Evolutionary conservation across 352 stramenopile genomes (phyloP).

Genomic region (Phytophthora megakarya): DNA sequence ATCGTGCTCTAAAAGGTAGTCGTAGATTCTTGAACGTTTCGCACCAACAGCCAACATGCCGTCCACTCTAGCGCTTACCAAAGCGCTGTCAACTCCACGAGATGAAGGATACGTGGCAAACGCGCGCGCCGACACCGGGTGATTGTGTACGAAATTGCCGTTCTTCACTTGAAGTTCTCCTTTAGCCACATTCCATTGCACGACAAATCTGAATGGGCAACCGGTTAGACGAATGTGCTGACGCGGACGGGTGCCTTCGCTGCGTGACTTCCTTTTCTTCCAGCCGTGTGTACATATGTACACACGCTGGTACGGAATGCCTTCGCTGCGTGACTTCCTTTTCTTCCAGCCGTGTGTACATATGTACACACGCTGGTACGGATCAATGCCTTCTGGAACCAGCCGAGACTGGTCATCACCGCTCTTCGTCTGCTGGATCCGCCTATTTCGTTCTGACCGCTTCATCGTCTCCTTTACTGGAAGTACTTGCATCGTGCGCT

Average conservation of each 20-base stretch:
- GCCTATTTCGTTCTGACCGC: background rate
- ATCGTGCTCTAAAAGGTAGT: constrained; percentile 22
- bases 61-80: constrained; percentile 1
- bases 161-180: constrained; percentile 13
- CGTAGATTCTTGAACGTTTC: constrained; percentile 11
- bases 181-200: background rate
- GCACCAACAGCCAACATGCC: constrained; percentile 19
- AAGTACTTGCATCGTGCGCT: constrained; percentile 10
- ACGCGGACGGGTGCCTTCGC: background rate
- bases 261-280: background rate
- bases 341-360: constrained; percentile 20
- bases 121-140: background rate
- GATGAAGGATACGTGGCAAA: constrained; percentile 1
- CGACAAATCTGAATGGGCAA: constrained; percentile 17
- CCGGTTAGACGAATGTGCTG: constrained; percentile 11
- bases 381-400: constrained; percentile 7
- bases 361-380: constrained; percentile 15
- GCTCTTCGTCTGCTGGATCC: constrained; percentile 1
- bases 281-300: constrained; percentile 27
- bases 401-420: constrained; percentile 1
- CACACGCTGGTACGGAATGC: constrained; percentile 6
- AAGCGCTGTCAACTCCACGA: background rate
- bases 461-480: constrained; percentile 12
- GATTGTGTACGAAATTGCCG: constrained; percentile 16
- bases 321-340: background rate